Evolutionary conservation across 169 alveolate species (phyloP).

Genomic region (Neospora caninum): DNA sequence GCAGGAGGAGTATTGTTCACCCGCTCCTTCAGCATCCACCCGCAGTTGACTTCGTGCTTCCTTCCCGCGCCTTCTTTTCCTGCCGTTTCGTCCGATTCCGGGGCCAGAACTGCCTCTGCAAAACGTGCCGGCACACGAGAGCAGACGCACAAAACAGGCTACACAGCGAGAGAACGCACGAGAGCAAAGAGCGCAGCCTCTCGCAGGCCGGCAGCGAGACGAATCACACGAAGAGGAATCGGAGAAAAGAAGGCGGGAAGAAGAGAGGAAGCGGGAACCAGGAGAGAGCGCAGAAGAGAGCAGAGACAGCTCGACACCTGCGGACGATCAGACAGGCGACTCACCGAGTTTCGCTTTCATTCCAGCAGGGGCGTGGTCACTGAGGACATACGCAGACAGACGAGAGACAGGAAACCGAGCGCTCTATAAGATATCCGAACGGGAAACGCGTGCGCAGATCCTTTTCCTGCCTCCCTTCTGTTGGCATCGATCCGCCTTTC

Average conservation of each 20-base stretch:
- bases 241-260: too few species aligned
- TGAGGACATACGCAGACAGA: neutral
- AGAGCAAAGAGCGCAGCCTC: too few species aligned
- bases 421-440: neutral
- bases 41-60: neutral
- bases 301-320: too few species aligned
- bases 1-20: conserved; percentile 49
- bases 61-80: neutral
- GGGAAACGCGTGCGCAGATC: neutral
- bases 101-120: neutral
- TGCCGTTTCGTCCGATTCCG: neutral
- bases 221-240: too few species aligned
- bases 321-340: neutral
- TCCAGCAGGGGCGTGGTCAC: conserved; percentile 33
- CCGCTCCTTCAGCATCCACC: conserved; percentile 41
- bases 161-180: too few species aligned
- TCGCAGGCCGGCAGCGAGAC: too few species aligned
- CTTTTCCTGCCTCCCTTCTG: neutral
- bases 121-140: neutral
- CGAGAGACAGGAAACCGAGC: neutral
- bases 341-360: conserved; percentile 17
- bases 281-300: too few species aligned
- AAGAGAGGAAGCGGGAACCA: too few species aligned
- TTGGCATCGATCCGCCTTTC: neutral
- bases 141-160: neutral